These are phyloP conservation scores for Candida nitratophila DNA, from an alignment of 805 yeast species.

Conservation along the genomic window DNA sequence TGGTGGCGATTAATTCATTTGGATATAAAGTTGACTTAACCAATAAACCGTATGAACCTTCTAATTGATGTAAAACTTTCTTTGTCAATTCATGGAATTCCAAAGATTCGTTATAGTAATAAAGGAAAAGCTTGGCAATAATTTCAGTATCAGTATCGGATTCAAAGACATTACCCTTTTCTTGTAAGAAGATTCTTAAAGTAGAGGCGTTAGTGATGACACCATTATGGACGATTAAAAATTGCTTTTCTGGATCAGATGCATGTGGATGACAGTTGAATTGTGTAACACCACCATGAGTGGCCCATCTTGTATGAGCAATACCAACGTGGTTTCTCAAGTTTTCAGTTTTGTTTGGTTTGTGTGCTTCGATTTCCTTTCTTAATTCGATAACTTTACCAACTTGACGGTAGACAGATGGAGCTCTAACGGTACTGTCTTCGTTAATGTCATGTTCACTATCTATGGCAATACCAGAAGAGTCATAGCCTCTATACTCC, in stretches of 20 bases:
- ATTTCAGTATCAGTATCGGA: constrained; percentile 97
- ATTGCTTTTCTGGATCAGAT: constrained; percentile 77
- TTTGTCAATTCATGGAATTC: constrained; percentile 92
- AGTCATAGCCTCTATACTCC: constrained; percentile 98
- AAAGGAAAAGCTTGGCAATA: constrained; percentile 92
- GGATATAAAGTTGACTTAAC: constrained; percentile 92
- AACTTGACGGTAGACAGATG: constrained; percentile 70
- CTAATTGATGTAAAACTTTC: constrained; percentile 84
- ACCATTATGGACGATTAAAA: constrained; percentile 95
- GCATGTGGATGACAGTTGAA: constrained; percentile 94
- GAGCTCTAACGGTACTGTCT: constrained; percentile 42
- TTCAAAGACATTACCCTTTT: constrained; percentile 79
- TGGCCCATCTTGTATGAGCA: constrained; percentile 99
- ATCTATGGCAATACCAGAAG: constrained; percentile 93
- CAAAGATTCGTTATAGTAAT: constrained; percentile 66
- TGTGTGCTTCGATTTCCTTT: constrained; percentile 44
- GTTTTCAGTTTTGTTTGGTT: constrained; percentile 52
- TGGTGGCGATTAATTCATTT: constrained; percentile 91
- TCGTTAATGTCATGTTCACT: constrained; percentile 52
- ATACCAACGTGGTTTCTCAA: constrained; percentile 89
- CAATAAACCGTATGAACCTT: constrained; percentile 95
- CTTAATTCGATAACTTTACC: constrained; percentile 87
- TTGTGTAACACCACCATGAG: constrained; percentile 90
- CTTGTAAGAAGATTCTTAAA: constrained; percentile 68
- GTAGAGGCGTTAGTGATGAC: constrained; percentile 94